Base-by-base conservation (phyloP, 805 yeast species). In the Candida easanensis region DNA sequence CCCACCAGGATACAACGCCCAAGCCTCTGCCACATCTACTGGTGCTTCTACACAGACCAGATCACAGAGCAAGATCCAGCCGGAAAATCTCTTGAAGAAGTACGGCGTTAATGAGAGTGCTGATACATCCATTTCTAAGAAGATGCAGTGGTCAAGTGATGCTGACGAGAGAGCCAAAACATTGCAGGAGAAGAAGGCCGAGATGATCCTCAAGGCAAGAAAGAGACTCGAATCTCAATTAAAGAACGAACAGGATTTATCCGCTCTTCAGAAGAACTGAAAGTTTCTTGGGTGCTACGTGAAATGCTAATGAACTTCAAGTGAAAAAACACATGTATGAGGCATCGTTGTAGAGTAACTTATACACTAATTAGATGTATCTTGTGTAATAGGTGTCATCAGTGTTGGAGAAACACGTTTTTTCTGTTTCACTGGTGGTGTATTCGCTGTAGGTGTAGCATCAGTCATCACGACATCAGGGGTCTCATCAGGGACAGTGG, bases 151-250 rank as follows among this genome's bases (percentile, higher is more conserved):
- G 83, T 57, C 69, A 45, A 54, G 60, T 48, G 58, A 67, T 27
- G 66, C 72, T 27, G 68, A 65, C 36, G 69, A 66, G 46, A 70
- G 80, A 42, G 70, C 71, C 38, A 58, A 56, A 39, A 65, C 64
- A 26, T 64, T 79, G 41, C 70, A 69, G 34, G 66, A 67, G 41
- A 79, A 75, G 61, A 76, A 75, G 42, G 71, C 73, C 43, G 75
- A 75, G 38, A 73, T 84, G 82, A 72, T 84, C 33, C 59, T 77
- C 57, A 68, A 71, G 43, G 88, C 89, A 1, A 74, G 89, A 51
- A 63, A 70, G 51, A 74, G 82, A 58, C 66, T 88, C 61, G 77
- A 67, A 42, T 46, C 60, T 1, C 62, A 57, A 41, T 32, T 59
- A 39, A 48, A 42, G 27, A 58, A 58, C 22, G 58, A 59, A 34